Base-by-base conservation (phyloP, 1,139 yeast genomes). In the Kurtzmaniella natalensis region DNA sequence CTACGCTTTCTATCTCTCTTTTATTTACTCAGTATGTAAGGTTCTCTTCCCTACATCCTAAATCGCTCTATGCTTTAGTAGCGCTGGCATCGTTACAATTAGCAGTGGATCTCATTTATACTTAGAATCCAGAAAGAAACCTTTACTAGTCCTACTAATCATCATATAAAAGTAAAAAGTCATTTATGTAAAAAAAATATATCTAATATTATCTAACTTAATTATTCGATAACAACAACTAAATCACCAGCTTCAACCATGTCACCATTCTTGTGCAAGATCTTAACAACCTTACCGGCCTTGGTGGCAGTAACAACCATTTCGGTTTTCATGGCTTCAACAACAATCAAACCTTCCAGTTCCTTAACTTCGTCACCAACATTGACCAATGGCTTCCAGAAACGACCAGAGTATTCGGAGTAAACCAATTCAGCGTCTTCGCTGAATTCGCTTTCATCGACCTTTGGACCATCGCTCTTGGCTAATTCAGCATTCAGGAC, bases 271-370 rank as follows among this genome's bases (percentile, higher is more conserved):
- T 71, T 70, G 57, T 85, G 95, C 41, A 79, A 64, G 30, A 92
- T 70, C 63, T 86, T 85, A 34, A 78, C 61, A 14, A 92, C 92
- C 53, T 76, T 85, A 47, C 97, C 97, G 7, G 63, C 68, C 34
- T 59, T 70, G 3, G 95, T 73, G 13, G 96, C 78, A 39, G 63
- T 68, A 28, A 89, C 94, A 33, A 79, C 76, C 96, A 92, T 88
- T 59, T 92, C 98, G 1, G 98, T 92, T 69, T 92, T 92, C 97
- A 92, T 92, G 35, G 97, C 97, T 59, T 92, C 97, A 38, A 92
- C 86, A 35, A 92, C 87, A 42, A 92, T 75, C 43, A 92, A 68
- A 4, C 88, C 88, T 49, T 86, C 92, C 23, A 89, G 94, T 37
- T 65, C 72, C 35, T 66, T 64, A 21, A 92, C 94, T 15, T 46